Conservation (phyloP, 2,329 filamentous ascomycete genomes). For the Coniochaeta ligniaria region DNA sequence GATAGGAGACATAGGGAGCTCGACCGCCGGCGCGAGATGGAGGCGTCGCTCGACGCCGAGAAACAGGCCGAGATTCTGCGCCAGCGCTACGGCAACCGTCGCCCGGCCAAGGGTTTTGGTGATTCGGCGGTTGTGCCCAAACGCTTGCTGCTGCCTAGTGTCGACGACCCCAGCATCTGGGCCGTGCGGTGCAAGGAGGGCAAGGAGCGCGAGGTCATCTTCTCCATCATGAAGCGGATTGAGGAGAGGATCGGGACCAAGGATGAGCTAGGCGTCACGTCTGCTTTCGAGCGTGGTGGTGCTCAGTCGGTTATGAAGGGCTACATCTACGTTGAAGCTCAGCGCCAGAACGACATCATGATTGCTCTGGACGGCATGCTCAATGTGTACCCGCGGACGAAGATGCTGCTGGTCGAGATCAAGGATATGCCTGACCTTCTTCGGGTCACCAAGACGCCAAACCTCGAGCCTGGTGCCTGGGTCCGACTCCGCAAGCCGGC, state of each 20-base stretch:
- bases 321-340: constrained; percentile 91
- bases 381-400: constrained; percentile 83
- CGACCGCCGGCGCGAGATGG: constrained; percentile 82
- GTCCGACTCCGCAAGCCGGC: constrained; percentile 76
- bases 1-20: constrained; percentile 91
- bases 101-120: constrained; percentile 54
- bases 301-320: constrained; percentile 79
- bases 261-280: constrained; percentile 76
- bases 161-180: constrained; percentile 95
- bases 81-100: constrained; percentile 79
- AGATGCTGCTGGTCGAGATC: constrained; percentile 83
- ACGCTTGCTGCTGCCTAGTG: constrained; percentile 79
- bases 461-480: constrained; percentile 81
- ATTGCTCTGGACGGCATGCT: constrained; percentile 75
- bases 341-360: constrained; percentile 78
- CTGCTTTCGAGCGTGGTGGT: constrained; percentile 82
- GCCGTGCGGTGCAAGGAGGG: constrained; percentile 87
- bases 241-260: constrained; percentile 73
- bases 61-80: constrained; percentile 82
- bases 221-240: constrained; percentile 80
- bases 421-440: constrained; percentile 98
- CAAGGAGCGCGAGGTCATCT: constrained; percentile 88
- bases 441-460: constrained; percentile 78
- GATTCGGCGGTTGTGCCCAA: constrained; percentile 77
- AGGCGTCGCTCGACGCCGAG: constrained; percentile 85